A percentile compares a stretch with the other conserved stretches of the same genome.
These are phyloP conservation scores for Blastocystis sp. DNA, from an alignment of 352 stramenopile species.

Conservation along the genomic window DNA sequence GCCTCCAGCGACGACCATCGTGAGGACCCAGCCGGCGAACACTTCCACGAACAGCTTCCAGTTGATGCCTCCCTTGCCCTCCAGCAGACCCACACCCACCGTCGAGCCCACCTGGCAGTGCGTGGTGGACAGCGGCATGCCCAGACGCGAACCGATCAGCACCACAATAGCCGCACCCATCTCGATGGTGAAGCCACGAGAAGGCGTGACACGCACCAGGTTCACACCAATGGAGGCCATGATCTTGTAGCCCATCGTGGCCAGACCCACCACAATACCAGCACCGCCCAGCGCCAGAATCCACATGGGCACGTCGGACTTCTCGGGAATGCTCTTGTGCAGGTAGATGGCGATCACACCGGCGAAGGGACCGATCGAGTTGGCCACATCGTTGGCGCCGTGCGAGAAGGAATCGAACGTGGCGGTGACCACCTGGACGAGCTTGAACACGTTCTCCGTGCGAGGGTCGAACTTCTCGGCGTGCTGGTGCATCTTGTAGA, in stretches of 20 bases:
- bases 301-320: slow-evolving; percentile 74
- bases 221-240: slow-evolving; percentile 74
- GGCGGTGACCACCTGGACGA: slow-evolving; percentile 79
- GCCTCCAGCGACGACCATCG: slow-evolving; percentile 71
- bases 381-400: slow-evolving; percentile 81
- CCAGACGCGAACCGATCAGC: slow-evolving; percentile 74
- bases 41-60: slow-evolving; percentile 68
- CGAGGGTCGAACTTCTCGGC: slow-evolving; percentile 74
- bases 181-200: slow-evolving; percentile 78
- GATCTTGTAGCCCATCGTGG: slow-evolving; percentile 78
- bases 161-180: slow-evolving; percentile 77
- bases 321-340: slow-evolving; percentile 65
- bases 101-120: slow-evolving; percentile 78
- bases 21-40: slow-evolving; percentile 72
- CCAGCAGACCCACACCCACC: slow-evolving; percentile 74
- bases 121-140: slow-evolving; percentile 76
- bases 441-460: slow-evolving; percentile 76
- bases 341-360: slow-evolving; percentile 77
- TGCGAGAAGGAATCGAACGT: slow-evolving; percentile 79
- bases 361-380: slow-evolving; percentile 77
- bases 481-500: slow-evolving; percentile 71
- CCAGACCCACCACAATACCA: slow-evolving; percentile 75
- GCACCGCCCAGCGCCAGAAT: slow-evolving; percentile 76
- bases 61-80: slow-evolving; percentile 72
- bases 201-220: slow-evolving; percentile 74